Conservation (phyloP, 2,329 filamentous ascomycete species). For the Aspergillus viridinutans region DNA sequence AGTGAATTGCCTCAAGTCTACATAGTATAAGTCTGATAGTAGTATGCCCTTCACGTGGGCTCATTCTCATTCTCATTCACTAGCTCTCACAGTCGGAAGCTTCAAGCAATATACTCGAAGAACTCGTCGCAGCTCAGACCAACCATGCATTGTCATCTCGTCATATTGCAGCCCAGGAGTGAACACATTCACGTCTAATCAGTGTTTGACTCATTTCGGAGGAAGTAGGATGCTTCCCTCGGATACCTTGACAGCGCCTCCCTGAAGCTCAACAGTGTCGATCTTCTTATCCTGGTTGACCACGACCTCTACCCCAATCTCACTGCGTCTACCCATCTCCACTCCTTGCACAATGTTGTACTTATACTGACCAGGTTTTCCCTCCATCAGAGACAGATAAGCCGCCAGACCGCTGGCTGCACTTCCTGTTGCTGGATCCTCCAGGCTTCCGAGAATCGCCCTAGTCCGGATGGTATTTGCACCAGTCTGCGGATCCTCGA, state of each 20-base stretch:
- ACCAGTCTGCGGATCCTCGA: conserved; percentile 58
- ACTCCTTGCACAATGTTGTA: conserved; percentile 61
- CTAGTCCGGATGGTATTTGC: conserved; percentile 26
- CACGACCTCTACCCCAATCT: conserved; percentile 30
- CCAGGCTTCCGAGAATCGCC: conserved; percentile 22
- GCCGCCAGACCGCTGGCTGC: conserved; percentile 55
- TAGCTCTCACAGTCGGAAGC: background rate
- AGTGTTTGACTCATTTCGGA: conserved; percentile 4
- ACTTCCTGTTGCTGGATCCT: conserved; percentile 46
- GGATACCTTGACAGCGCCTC: conserved; percentile 31
- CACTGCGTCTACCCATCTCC: conserved; percentile 56
- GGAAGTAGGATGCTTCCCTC: conserved; percentile 30
- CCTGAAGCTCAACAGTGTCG: conserved; percentile 29
- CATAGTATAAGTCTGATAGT: background rate
- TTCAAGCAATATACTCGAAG: background rate
- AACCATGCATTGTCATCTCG: background rate
- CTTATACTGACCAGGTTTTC: conserved; percentile 23
- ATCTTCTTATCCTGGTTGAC: conserved; percentile 22
- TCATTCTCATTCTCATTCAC: background rate
- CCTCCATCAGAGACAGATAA: conserved; percentile 49
- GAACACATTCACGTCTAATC: background rate
- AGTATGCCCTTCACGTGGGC: background rate
- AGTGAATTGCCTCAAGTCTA: background rate
- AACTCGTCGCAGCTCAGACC: background rate
- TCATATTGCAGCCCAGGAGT: background rate